Conservation (phyloP, 2,329 filamentous ascomycete species). For the Aspergillus ochraceoroseus region DNA sequence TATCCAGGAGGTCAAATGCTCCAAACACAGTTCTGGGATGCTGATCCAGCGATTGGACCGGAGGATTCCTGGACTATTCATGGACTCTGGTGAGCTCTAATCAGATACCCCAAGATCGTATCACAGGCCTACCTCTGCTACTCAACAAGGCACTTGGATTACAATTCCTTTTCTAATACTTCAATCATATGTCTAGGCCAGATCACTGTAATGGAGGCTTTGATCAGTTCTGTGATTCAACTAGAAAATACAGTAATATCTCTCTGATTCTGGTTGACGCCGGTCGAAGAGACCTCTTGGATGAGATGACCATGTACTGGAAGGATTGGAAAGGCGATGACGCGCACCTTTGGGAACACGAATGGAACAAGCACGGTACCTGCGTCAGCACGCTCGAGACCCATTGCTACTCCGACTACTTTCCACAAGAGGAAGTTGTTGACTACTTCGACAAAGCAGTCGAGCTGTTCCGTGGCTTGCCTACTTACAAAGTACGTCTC, state of each 20-base stretch:
- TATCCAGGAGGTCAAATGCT: constrained; percentile 65
- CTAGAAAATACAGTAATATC: constrained; percentile 62
- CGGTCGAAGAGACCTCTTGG: constrained; percentile 53
- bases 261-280: constrained; percentile 55
- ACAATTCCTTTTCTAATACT: background rate
- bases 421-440: constrained; percentile 58
- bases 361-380: constrained; percentile 72
- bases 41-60: constrained; percentile 59
- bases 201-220: constrained; percentile 67
- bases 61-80: constrained; percentile 69
- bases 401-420: constrained; percentile 60
- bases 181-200: constrained; percentile 44
- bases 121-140: no score
- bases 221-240: constrained; percentile 60
- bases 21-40: constrained; percentile 75
- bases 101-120: background rate
- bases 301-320: constrained; percentile 68
- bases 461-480: constrained; percentile 60
- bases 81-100: constrained; percentile 54
- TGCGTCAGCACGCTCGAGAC: constrained; percentile 66
- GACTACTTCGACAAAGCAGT: constrained; percentile 66
- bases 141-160: background rate
- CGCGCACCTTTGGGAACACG: constrained; percentile 66
- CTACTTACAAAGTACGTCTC: constrained; percentile 54
- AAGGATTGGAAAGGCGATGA: constrained; percentile 62